phyloP scores from a whole-genome alignment of 202 grass and related monocot species.

The Saccharum hybrid region DNA sequence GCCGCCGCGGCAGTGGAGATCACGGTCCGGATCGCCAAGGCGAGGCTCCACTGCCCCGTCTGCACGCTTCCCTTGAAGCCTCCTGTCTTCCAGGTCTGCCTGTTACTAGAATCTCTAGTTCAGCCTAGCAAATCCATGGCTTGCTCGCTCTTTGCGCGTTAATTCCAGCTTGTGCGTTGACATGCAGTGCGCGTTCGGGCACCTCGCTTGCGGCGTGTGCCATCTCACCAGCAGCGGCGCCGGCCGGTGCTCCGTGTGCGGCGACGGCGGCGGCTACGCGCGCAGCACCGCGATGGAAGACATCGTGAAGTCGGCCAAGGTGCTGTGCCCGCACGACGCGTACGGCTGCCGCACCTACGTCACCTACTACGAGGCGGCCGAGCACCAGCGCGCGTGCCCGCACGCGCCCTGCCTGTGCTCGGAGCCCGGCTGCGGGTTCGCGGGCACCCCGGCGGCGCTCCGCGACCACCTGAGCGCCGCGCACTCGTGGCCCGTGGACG shows the following conservation, averaged over 20 bases:
- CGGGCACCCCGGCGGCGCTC: not conserved
- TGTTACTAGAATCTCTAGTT: not conserved
- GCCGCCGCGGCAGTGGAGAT: not conserved
- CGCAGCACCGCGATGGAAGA: not conserved
- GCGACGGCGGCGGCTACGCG: not conserved
- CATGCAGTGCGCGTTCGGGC: not conserved
- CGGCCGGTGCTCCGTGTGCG: not conserved
- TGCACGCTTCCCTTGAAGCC: slow-evolving; percentile 2
- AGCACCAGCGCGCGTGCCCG: slow-evolving; percentile 16
- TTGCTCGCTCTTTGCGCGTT: not conserved
- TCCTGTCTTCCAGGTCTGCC: not conserved
- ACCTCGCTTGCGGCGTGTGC: slow-evolving; percentile 10
- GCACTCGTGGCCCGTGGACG: slow-evolving; percentile 7
- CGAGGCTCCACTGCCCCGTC: slow-evolving; percentile 27
- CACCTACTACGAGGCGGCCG: not conserved
- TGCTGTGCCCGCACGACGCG: slow-evolving; percentile 8
- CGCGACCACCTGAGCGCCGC: not conserved
- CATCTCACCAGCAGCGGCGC: not conserved
- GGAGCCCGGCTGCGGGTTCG: slow-evolving; percentile 26
- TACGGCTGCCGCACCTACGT: slow-evolving; percentile 25
- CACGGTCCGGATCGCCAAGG: not conserved
- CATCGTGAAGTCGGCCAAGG: not conserved
- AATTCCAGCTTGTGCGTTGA: not conserved
- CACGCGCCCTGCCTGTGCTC: slow-evolving; percentile 32
- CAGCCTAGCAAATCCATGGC: not conserved